A percentile compares a stretch with the other conserved stretches of the same genome.
Conservation (phyloP, 1,139 yeast genomes). For the Scheffersomyces illinoinensis region DNA sequence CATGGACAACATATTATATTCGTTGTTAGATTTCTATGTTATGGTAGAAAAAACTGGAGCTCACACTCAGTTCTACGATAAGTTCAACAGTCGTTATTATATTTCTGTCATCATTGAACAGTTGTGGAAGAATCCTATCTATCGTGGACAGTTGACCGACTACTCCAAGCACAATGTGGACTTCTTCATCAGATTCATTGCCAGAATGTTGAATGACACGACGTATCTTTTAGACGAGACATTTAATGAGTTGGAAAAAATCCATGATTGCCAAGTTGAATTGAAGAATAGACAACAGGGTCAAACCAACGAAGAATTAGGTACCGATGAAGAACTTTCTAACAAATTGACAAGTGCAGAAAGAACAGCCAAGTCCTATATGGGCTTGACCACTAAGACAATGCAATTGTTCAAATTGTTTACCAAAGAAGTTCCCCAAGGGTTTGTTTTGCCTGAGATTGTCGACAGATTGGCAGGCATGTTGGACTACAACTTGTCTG, state of each 20-base stretch:
- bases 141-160: constrained; percentile 64
- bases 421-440: constrained; percentile 82
- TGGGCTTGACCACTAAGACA: constrained; percentile 83
- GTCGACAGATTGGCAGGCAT: constrained; percentile 93
- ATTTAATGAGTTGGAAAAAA: constrained; percentile 71
- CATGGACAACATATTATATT: constrained; percentile 67
- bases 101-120: constrained; percentile 81
- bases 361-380: constrained; percentile 75
- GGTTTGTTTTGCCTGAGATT: constrained; percentile 85
- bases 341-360: constrained; percentile 63
- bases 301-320: constrained; percentile 47
- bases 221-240: constrained; percentile 92
- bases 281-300: constrained; percentile 36
- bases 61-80: constrained; percentile 92
- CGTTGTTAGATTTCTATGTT: constrained; percentile 85
- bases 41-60: constrained; percentile 97
- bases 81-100: constrained; percentile 86
- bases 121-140: constrained; percentile 74
- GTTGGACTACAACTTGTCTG: constrained; percentile 88
- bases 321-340: constrained; percentile 60
- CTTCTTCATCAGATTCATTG: constrained; percentile 88
- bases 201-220: constrained; percentile 91
- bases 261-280: constrained; percentile 73
- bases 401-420: constrained; percentile 76
- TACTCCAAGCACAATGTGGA: constrained; percentile 71